Evolutionary conservation across 352 stramenopile genomes (phyloP).

Genomic region (Phytophthora kernoviae): DNA sequence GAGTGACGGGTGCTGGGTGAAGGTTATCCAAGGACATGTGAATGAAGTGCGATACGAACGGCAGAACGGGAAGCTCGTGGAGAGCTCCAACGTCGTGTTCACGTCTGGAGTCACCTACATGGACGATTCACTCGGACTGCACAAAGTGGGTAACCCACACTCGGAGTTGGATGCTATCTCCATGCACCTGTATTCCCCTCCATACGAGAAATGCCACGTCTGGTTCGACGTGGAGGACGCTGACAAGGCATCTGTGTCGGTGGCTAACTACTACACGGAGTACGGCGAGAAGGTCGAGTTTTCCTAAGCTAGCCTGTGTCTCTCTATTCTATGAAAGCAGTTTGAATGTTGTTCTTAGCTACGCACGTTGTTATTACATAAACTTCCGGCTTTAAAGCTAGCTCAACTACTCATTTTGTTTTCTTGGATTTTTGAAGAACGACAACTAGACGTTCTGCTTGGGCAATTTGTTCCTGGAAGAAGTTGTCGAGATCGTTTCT

Average conservation of each 20-base stretch:
- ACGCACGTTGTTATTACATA: neutral
- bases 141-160: slow-evolving; percentile 90
- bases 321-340: neutral
- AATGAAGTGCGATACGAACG: slow-evolving; percentile 90
- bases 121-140: slow-evolving; percentile 91
- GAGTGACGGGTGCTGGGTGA: slow-evolving; percentile 92
- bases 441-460: slow-evolving; percentile 8
- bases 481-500: slow-evolving; percentile 41
- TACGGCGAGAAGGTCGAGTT: slow-evolving; percentile 63
- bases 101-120: slow-evolving; percentile 87
- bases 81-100: slow-evolving; percentile 67
- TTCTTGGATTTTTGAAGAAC: neutral
- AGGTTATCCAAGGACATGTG: slow-evolving; percentile 85
- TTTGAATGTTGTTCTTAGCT: neutral
- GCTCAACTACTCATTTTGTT: neutral
- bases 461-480: slow-evolving; percentile 18
- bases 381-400: neutral
- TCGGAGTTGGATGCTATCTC: slow-evolving; percentile 84
- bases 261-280: slow-evolving; percentile 85
- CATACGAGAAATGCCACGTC: slow-evolving; percentile 91
- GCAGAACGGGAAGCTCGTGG: slow-evolving; percentile 44
- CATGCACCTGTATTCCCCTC: slow-evolving; percentile 93
- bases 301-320: slow-evolving; percentile 13
- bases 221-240: slow-evolving; percentile 79
- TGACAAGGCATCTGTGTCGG: slow-evolving; percentile 64